Percentiles rank a stretch among this genome's conserved stretches.
These are phyloP conservation scores for Hymenoscyphus repandus DNA, from an alignment of 2,329 filamentous ascomycete genomes.

Conservation along the genomic window DNA sequence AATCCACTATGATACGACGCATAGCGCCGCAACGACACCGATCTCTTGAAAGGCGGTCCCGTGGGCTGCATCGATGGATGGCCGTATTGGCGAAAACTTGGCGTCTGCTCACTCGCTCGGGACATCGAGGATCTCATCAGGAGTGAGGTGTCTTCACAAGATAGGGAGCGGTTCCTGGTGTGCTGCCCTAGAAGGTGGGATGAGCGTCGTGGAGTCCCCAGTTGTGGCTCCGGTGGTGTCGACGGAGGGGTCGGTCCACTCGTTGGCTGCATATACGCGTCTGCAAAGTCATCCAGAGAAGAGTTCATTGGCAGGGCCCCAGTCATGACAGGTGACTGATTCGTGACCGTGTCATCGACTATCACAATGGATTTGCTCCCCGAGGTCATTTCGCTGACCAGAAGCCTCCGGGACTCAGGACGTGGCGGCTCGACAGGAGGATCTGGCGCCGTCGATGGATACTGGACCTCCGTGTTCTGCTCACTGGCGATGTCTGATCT, in stretches of 20 bases:
- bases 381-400: conserved; percentile 43
- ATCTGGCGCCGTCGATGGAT: conserved; percentile 25
- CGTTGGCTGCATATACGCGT: conserved; percentile 43
- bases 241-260: conserved; percentile 56
- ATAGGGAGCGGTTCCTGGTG: conserved; percentile 29
- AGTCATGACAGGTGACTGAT: conserved; percentile 47
- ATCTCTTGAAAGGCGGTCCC: conserved; percentile 37
- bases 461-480: conserved; percentile 17
- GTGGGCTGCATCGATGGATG: conserved; percentile 17
- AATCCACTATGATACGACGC: conserved; percentile 57
- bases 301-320: conserved; percentile 36
- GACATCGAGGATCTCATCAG: conserved; percentile 22
- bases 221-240: conserved; percentile 47
- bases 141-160: conserved; percentile 30
- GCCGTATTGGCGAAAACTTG: conserved; percentile 19
- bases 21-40: conserved; percentile 49
- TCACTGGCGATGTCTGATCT: conserved; percentile 17
- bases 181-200: conserved; percentile 49
- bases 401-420: conserved; percentile 11
- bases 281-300: conserved; percentile 49
- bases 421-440: conserved; percentile 18
- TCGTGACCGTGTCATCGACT: conserved; percentile 49
- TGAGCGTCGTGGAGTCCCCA: conserved; percentile 47
- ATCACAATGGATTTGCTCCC: conserved; percentile 92
- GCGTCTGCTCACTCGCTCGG: conserved; percentile 20